Percentiles rank a stretch among this genome's conserved stretches.
These are phyloP conservation scores for Dimocarpus longan DNA, from an alignment of 345 rosid genomes.

Conservation along the genomic window DNA sequence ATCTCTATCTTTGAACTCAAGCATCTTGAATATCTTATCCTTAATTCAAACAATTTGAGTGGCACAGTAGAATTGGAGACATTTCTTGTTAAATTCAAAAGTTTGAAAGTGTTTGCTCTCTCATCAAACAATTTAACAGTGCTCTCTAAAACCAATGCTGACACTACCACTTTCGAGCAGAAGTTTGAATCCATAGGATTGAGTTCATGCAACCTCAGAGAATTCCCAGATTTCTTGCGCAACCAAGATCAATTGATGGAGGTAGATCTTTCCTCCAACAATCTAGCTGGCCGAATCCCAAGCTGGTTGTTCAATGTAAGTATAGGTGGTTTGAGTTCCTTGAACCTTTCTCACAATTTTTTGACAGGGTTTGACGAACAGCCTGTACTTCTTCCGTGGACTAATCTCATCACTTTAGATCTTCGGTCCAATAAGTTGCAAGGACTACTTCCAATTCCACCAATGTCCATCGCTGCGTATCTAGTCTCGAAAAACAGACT, in stretches of 20 bases:
- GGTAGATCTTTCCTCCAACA: slow-evolving; percentile 26
- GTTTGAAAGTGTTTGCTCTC: background rate
- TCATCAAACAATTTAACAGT: slow-evolving; percentile 18
- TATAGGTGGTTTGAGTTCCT: background rate
- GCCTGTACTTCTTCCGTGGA: background rate
- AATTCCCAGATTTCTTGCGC: slow-evolving; percentile 23
- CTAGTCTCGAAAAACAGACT: slow-evolving; percentile 18
- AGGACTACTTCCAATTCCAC: slow-evolving; percentile 20
- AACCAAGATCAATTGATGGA: background rate
- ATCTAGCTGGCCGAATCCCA: slow-evolving; percentile 15
- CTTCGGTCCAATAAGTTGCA: background rate
- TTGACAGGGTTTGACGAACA: slow-evolving; percentile 17
- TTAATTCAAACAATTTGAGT: slow-evolving; percentile 9
- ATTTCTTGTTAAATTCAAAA: background rate
- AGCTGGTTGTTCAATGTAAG: background rate
- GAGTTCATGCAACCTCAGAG: background rate
- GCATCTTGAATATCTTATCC: background rate
- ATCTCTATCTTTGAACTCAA: background rate
- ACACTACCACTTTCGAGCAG: background rate
- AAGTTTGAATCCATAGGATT: background rate
- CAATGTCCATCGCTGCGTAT: accelerated
- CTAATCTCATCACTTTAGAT: background rate
- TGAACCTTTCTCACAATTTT: slow-evolving; percentile 4
- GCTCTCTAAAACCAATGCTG: background rate
- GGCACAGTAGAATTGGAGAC: slow-evolving; percentile 18